Evolutionary conservation across 371 early-diverging fungal genomes (phyloP).

Genomic region (Coemansia sp.): DNA sequence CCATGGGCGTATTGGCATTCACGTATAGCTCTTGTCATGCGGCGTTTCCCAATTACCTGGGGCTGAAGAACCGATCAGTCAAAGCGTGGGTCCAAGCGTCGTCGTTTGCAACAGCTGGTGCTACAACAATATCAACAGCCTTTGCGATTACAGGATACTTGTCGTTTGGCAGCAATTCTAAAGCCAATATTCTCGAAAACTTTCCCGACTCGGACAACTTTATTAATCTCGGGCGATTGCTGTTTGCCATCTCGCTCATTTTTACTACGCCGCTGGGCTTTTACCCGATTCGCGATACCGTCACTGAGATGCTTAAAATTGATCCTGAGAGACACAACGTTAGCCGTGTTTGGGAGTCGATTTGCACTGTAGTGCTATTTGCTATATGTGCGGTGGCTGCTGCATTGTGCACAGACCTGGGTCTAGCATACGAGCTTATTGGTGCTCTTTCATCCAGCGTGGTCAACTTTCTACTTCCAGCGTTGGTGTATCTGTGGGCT

Average conservation of each 20-base stretch:
- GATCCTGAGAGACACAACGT: conserved; percentile 24
- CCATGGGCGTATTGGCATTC: conserved; percentile 78
- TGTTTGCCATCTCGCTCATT: conserved; percentile 75
- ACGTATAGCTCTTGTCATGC: conserved; percentile 82
- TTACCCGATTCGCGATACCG: conserved; percentile 73
- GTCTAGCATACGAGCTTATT: conserved; percentile 71
- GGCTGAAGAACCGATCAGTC: conserved; percentile 61
- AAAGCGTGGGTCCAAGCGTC: conserved; percentile 37
- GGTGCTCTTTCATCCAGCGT: conserved; percentile 51
- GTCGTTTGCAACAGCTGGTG: conserved; percentile 60
- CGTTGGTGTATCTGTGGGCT: conserved; percentile 29
- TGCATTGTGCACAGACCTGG: conserved; percentile 55
- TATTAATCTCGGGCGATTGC: conserved; percentile 72
- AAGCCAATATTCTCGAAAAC: conserved; percentile 75
- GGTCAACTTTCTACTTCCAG: conserved; percentile 37
- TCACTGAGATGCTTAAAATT: conserved; percentile 32
- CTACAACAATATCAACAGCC: conserved; percentile 66
- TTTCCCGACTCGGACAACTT: conserved; percentile 65
- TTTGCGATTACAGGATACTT: conserved; percentile 68
- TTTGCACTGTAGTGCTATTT: conserved; percentile 30
- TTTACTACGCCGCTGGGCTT: conserved; percentile 71
- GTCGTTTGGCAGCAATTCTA: conserved; percentile 67
- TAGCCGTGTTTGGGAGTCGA: conserved; percentile 14
- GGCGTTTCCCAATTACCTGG: conserved; percentile 70
- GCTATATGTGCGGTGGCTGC: conserved; percentile 22